Conservation (phyloP, 208 protist genomes). For the Acanthamoeba triangularis region DNA sequence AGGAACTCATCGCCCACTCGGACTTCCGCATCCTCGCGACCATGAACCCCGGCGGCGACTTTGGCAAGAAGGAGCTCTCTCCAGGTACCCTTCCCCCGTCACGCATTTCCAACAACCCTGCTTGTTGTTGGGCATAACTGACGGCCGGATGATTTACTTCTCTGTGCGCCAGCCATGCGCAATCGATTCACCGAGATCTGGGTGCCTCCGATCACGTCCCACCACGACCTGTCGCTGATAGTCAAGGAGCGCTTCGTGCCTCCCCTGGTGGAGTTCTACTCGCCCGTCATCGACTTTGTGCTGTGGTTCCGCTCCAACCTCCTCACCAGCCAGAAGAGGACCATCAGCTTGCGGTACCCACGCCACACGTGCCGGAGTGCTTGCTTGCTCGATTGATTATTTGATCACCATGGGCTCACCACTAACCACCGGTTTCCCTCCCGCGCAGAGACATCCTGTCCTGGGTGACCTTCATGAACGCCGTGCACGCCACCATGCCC, state of each 20-base stretch:
- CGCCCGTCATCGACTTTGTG: slow-evolving; percentile 90
- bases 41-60: slow-evolving; percentile 99
- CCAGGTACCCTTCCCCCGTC: slow-evolving; percentile 93
- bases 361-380: background rate
- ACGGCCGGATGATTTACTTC: no score
- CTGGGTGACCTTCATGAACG: slow-evolving; percentile 97
- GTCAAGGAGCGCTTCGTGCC: slow-evolving; percentile 92
- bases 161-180: slow-evolving; percentile 89
- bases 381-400: background rate
- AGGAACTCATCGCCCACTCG: slow-evolving; percentile 91
- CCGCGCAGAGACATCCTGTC: slow-evolving; percentile 94
- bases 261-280: slow-evolving; percentile 74
- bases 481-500: background rate
- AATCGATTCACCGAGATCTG: slow-evolving; percentile 99
- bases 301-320: slow-evolving; percentile 79
- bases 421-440: background rate
- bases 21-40: slow-evolving; percentile 99
- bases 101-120: background rate
- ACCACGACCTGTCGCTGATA: slow-evolving; percentile 96
- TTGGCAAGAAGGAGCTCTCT: slow-evolving; percentile 99
- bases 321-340: slow-evolving; percentile 80
- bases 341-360: slow-evolving; percentile 75
- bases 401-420: background rate
- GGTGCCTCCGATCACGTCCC: slow-evolving; percentile 95
- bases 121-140: no score